These are phyloP conservation scores for Cryptococcus amylolentus DNA, from an alignment of 1,284 basidiomycete species.

Conservation along the genomic window DNA sequence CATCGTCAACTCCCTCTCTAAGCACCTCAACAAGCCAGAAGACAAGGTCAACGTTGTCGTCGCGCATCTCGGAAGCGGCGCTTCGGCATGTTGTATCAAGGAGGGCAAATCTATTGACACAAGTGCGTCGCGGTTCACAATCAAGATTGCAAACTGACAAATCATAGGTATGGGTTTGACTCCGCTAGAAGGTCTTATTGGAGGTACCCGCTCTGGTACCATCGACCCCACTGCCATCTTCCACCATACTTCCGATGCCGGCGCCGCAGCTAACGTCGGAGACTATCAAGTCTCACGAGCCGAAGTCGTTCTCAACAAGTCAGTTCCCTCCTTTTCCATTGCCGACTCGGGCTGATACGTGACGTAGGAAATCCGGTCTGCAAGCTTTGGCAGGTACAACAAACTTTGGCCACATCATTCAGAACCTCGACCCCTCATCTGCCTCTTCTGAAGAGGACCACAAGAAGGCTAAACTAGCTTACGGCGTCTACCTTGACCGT, in stretches of 20 bases:
- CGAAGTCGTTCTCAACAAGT: slow-evolving; percentile 73
- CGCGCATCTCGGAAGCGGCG: slow-evolving; percentile 79
- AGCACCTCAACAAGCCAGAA: slow-evolving; percentile 56
- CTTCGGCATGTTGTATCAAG: slow-evolving; percentile 63
- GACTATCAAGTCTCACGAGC: slow-evolving; percentile 62
- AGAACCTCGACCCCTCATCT: slow-evolving; percentile 39
- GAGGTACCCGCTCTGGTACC: slow-evolving; percentile 76
- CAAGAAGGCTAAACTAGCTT: slow-evolving; percentile 57
- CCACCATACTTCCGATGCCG: slow-evolving; percentile 68
- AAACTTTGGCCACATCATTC: slow-evolving; percentile 64
- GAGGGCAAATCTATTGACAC: slow-evolving; percentile 72
- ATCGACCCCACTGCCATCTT: slow-evolving; percentile 82
- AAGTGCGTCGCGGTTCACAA: slow-evolving; percentile 22
- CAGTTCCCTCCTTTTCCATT: slow-evolving; percentile 36
- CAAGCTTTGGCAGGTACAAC: slow-evolving; percentile 70
- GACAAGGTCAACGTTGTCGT: slow-evolving; percentile 65
- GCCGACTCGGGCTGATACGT: neutral
- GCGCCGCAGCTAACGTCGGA: slow-evolving; percentile 56
- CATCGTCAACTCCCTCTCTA: slow-evolving; percentile 47
- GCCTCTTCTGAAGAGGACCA: slow-evolving; percentile 33
- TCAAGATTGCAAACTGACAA: slow-evolving; percentile 2
- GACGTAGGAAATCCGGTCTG: slow-evolving; percentile 58
- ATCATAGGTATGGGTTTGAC: slow-evolving; percentile 46
- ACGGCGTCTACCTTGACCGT: slow-evolving; percentile 70
- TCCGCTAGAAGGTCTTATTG: slow-evolving; percentile 61